A percentile compares a stretch with the other conserved stretches of the same genome.
These are phyloP conservation scores for Pleurotus eryngii DNA, from an alignment of 768 basidiomycete genomes.

Conservation along the genomic window DNA sequence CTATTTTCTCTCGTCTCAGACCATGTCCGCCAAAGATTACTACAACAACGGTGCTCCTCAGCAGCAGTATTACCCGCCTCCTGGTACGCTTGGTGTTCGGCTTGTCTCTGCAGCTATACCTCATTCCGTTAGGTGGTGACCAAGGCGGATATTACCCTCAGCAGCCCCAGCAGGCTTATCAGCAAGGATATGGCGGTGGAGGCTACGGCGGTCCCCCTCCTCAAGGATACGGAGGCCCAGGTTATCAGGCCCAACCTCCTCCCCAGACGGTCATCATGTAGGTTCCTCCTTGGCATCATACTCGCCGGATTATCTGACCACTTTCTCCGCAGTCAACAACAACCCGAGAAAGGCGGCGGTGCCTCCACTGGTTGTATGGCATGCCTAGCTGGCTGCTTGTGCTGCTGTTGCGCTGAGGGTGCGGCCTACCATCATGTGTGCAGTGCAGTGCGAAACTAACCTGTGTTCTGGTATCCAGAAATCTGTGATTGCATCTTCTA, in stretches of 20 bases:
- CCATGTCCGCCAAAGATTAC: conserved; percentile 76
- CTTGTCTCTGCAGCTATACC: not conserved
- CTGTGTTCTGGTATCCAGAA: conserved; percentile 38
- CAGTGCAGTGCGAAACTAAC: not conserved
- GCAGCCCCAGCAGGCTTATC: conserved; percentile 72
- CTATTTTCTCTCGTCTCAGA: conserved; percentile 16
- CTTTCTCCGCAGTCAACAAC: conserved; percentile 40
- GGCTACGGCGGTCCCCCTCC: conserved; percentile 33
- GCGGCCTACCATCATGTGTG: conserved; percentile 19
- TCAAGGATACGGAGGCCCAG: conserved; percentile 46
- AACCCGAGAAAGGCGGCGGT: conserved; percentile 45
- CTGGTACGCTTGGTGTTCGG: conserved; percentile 30
- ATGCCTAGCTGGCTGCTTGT: conserved; percentile 59
- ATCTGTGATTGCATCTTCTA: conserved; percentile 73
- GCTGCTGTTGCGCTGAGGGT: conserved; percentile 79
- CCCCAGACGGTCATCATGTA: conserved; percentile 84
- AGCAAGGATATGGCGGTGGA: conserved; percentile 29
- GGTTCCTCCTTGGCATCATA: conserved; percentile 23
- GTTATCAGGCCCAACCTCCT: conserved; percentile 46
- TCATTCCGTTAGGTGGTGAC: not conserved
- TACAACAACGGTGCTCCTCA: conserved; percentile 52
- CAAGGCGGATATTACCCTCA: conserved; percentile 43
- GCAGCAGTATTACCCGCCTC: conserved; percentile 52
- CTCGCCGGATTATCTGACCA: not conserved
- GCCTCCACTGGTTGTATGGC: conserved; percentile 49